A percentile compares a stretch with the other conserved stretches of the same genome.
phyloP scores from a whole-genome alignment of 2,329 filamentous ascomycete species.

The Aureobasidium sp. region DNA sequence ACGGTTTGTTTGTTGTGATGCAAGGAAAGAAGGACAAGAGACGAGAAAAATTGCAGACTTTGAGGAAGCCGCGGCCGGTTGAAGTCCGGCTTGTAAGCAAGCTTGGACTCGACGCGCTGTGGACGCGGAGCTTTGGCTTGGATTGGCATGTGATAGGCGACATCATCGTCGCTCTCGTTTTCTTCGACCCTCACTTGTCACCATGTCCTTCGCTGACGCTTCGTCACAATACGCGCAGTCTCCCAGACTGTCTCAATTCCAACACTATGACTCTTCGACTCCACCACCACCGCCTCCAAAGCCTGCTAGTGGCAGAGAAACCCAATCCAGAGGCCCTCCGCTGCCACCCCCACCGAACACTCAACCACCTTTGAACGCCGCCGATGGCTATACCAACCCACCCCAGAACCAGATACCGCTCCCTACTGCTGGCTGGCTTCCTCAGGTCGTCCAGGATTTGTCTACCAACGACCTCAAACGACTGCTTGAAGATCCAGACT shows the following conservation, averaged over 20 bases:
- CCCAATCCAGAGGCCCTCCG: slow-evolving; percentile 37
- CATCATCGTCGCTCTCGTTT: not conserved
- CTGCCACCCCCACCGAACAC: slow-evolving; percentile 38
- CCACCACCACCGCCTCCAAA: slow-evolving; percentile 44
- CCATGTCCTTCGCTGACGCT: slow-evolving; percentile 2
- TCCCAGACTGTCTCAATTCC: slow-evolving; percentile 32
- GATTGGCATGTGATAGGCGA: slow-evolving; percentile 10
- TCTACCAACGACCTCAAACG: slow-evolving; percentile 65
- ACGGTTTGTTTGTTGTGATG: slow-evolving; percentile 10
- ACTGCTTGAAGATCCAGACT: slow-evolving; percentile 55
- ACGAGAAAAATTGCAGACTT: slow-evolving; percentile 11
- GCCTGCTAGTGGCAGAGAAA: slow-evolving; percentile 35
- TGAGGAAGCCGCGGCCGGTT: slow-evolving; percentile 11
- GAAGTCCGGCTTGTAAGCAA: not conserved
- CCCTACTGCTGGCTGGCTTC: slow-evolving; percentile 66
- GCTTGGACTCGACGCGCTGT: not conserved
- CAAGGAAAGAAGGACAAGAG: not conserved
- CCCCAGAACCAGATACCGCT: slow-evolving; percentile 20
- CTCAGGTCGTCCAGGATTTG: slow-evolving; percentile 69
- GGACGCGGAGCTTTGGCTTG: not conserved
- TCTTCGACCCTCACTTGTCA: not conserved
- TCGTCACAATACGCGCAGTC: slow-evolving; percentile 26
- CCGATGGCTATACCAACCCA: not conserved
- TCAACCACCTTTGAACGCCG: slow-evolving; percentile 21
- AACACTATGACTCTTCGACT: slow-evolving; percentile 36